A percentile compares a stretch with the other conserved stretches of the same genome.
These are phyloP conservation scores for Chytriomyces hyalinus DNA, from an alignment of 192 early-diverging fungal genomes.

Conservation along the genomic window DNA sequence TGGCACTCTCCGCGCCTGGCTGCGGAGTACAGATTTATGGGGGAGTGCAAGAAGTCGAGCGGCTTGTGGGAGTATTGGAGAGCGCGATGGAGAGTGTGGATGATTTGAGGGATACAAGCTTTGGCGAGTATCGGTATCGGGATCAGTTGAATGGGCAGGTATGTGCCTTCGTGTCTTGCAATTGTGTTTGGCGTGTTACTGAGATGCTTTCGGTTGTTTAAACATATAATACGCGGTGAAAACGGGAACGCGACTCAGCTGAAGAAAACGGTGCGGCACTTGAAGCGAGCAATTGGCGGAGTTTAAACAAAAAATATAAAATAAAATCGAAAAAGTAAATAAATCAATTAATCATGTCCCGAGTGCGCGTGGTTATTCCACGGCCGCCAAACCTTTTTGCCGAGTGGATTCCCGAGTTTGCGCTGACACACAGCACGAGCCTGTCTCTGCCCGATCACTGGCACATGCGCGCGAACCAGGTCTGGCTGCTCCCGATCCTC, in stretches of 20 bases:
- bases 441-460: background rate
- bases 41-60: conserved; percentile 4
- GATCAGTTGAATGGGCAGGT: conserved; percentile 44
- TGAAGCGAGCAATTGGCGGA: too few species aligned
- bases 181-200: too few species aligned
- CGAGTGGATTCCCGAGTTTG: background rate
- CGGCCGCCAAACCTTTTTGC: background rate
- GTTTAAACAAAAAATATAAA: too few species aligned
- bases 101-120: conserved; percentile 37
- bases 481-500: background rate
- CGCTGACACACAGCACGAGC: background rate
- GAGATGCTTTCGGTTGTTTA: too few species aligned
- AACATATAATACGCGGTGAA: too few species aligned
- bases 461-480: background rate
- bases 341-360: background rate
- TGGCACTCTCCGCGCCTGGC: conserved; percentile 35
- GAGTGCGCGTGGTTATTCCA: background rate
- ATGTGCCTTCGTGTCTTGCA: conserved; percentile 49
- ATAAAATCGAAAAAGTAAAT: too few species aligned
- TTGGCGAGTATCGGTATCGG: conserved; percentile 51
- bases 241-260: too few species aligned
- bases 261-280: too few species aligned
- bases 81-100: conserved; percentile 22
- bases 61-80: conserved; percentile 22
- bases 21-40: background rate